Percentiles rank a stretch among this genome's conserved stretches.
Evolutionary conservation across 2,329 filamentous ascomycete species (phyloP).

Genomic region (Huntiella moniliformis): DNA sequence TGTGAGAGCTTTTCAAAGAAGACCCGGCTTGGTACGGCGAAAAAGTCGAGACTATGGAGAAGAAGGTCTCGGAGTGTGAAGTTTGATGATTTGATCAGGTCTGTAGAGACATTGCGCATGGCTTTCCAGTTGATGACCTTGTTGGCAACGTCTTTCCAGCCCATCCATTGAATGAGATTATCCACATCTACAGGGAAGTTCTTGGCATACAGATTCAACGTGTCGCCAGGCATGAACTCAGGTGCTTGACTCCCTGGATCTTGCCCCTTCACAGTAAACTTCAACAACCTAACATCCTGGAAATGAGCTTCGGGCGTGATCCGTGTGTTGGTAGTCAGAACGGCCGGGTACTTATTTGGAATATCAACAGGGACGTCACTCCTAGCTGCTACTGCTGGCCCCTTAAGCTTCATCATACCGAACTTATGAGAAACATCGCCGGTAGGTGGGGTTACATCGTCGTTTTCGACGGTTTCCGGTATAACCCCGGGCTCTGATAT

Average conservation of each 20-base stretch:
- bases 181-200: constrained; percentile 73
- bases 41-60: constrained; percentile 72
- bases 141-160: constrained; percentile 59
- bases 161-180: constrained; percentile 57
- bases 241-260: constrained; percentile 13
- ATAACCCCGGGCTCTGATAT: not conserved
- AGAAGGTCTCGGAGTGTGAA: constrained; percentile 57
- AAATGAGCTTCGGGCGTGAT: constrained; percentile 63
- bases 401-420: constrained; percentile 5
- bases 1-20: constrained; percentile 68
- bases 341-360: constrained; percentile 19
- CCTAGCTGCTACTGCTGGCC: not conserved
- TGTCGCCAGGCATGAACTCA: constrained; percentile 51
- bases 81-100: not conserved
- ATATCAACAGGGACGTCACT: constrained; percentile 9
- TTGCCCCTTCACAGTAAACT: constrained; percentile 28
- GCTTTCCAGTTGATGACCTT: constrained; percentile 29
- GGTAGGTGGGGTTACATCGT: constrained; percentile 18
- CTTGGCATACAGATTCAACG: constrained; percentile 66
- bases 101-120: constrained; percentile 3
- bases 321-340: constrained; percentile 45
- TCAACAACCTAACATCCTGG: constrained; percentile 82
- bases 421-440: constrained; percentile 6
- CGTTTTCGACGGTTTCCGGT: not conserved
- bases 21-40: constrained; percentile 66